Evolutionary conservation across 805 yeast genomes (phyloP), one percentile per base, ranked within the genome.

Genomic region (Kluyveromyces wickerhamii): DNA sequence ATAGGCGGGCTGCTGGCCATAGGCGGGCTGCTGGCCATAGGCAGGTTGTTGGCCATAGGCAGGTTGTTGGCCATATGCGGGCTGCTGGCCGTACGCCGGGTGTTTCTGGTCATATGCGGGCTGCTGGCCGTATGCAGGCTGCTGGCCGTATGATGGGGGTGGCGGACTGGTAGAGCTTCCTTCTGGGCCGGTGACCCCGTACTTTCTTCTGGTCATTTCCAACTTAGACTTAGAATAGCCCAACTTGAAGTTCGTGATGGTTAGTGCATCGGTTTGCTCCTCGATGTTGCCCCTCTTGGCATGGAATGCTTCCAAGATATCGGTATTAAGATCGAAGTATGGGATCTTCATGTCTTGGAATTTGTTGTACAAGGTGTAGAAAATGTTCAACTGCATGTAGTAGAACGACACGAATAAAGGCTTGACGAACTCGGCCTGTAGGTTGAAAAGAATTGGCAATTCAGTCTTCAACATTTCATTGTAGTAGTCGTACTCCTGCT

Each of bases 331-430:
- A 57, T 92, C 94, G 61, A 92, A 92, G 63, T 92, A 92, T 11
- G 96, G 96, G 46, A 92, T 92, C 65, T 92, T 87, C 83, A 89
- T 78, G 55, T 85, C 95, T 63, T 89, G 95, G 85, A 89, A 84
- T 50, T 83, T 74, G 54, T 72, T 80, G 66, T 84, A 88, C 42
- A 92, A 67, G 1, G 96, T 87, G 70, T 92, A 92, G 61, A 88
- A 92, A 38, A 92, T 86, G 66, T 92, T 92, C 67, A 92, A 73
- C 66, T 92, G 98, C 97, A 92, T 92, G 69, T 77, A 92, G 64
- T 92, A 92, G 60, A 92, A 79, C 36, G 94, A 80, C 50, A 89
- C 92, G 63, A 92, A 92, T 50, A 92, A 67, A 13, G 98, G 98
- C 54, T 78, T 80, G 55, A 92, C 88, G 56, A 92, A 86, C 51